These are phyloP conservation scores for Yamadazyma dendronema DNA, from an alignment of 1,139 yeast genomes.

Conservation along the genomic window DNA sequence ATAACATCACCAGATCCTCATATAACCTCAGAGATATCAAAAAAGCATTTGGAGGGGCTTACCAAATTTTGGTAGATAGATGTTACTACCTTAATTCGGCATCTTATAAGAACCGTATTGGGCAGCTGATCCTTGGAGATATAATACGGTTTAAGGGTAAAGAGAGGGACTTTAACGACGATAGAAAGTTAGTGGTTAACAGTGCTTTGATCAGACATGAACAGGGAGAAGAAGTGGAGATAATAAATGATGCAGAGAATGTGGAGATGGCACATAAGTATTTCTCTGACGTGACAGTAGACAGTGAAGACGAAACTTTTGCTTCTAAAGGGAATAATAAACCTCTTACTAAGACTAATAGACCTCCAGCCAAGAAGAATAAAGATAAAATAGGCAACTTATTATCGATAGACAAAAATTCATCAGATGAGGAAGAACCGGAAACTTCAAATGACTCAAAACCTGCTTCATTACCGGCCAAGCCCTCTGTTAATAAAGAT, in stretches of 20 bases:
- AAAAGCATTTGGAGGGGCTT: conserved; percentile 91
- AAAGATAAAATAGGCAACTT: conserved; percentile 25
- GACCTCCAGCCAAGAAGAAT: neutral
- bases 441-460: conserved; percentile 5
- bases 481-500: conserved; percentile 31
- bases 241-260: conserved; percentile 28
- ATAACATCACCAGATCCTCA: conserved; percentile 85
- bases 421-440: conserved; percentile 13
- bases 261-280: conserved; percentile 24
- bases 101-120: conserved; percentile 64
- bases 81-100: conserved; percentile 62
- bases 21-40: conserved; percentile 79
- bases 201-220: conserved; percentile 46
- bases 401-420: conserved; percentile 22
- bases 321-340: neutral
- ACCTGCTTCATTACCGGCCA: conserved; percentile 14
- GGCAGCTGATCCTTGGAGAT: conserved; percentile 77
- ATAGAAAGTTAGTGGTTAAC: conserved; percentile 61
- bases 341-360: neutral
- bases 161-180: conserved; percentile 78
- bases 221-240: conserved; percentile 5
- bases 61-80: conserved; percentile 69
- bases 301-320: conserved; percentile 30
- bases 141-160: conserved; percentile 76
- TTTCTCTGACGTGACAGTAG: conserved; percentile 45